Evolutionary conservation across 345 rosid genomes (phyloP), one percentile per base, ranked within the genome.

Genomic region (Lepidium sativum): DNA sequence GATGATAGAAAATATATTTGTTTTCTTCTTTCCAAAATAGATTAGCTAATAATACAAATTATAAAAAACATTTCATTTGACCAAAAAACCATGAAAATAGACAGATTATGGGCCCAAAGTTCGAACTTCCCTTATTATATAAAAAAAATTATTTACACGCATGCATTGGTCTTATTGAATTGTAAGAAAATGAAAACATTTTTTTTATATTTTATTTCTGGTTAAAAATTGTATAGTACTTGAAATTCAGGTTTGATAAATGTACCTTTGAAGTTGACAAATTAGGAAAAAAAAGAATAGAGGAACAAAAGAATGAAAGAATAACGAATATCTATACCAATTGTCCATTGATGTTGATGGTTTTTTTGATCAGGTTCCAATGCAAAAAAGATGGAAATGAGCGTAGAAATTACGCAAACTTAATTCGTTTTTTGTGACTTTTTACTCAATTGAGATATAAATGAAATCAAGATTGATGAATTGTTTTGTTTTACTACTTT

Each of bases 281-380:
- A 70, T 53, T 70, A 15, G 55, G 49, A 1, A 43, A 40, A 31
- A 33, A n/a, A n/a, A n/a, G n/a, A n/a, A 23, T 8, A 2, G 33
- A 40, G n/a, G 27, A 20, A 14, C 15, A 31, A 39, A 39, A 13
- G 67, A 51, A 60, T 50, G 41, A 45, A 1, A 69, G 27, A 25
- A 70, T 4, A n/a, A 13, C 25, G 68, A 70, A 53, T 61, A 61
- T 60, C 29, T 6, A 21, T 42, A 60, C 54, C n/a, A n/a, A n/a
- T n/a, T n/a, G n/a, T n/a, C n/a, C n/a, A 53, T 41, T 61, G 39
- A 52, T 60, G 31, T 52, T 60, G 68, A 69, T 60, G 44, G 39
- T 18, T 27, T n/a, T n/a, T 27, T 27, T 69, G 15, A 69, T 69
- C 74, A 69, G 68, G 40, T 70, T 70, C 74, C 74, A 23, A 70